Evolutionary conservation across 2,329 filamentous ascomycete species (phyloP), one percentile per base, ranked within the genome.

Genomic region (Diplodia scrobiculata): DNA sequence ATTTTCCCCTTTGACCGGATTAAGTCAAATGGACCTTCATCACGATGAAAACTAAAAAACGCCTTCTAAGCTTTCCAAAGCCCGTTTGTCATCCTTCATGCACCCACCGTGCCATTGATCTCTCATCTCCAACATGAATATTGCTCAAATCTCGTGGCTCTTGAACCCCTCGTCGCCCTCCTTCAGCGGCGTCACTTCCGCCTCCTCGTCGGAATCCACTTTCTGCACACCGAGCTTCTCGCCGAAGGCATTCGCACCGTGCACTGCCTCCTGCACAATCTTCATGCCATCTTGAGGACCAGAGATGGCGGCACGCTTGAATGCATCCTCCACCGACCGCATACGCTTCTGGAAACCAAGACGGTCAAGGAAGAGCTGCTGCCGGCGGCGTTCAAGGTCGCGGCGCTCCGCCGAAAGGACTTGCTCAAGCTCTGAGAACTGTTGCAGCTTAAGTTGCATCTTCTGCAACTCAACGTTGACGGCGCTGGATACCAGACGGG

Each of bases 391-490:
- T 79, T 99, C 95, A 25, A 99, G 84, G 78, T 99, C 95, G 68
- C 93, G 87, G 67, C 94, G 89, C 81, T 99, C 95, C 5, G 93
- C 92, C 72, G 96, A 91, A 60, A 99, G 84, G 52, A 97, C 89
- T 19, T 91, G 86, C 79, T 99, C 95, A 85, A 99, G 93, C 77
- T 99, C 95, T 72, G 91, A 90, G 79, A 99, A 99, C 77, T 98
- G 96, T 74, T 92, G 89, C 67, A 99, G 84, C 80, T 99, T 99
- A 72, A 98, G 83, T 79, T 98, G 92, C 68, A 98, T 88, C 80
- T 99, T 99, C 75, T 97, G 90, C 38, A 98, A 83, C n/a, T 91
- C 94, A 13, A 96, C 84, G 75, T 99, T 99, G 63, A 97, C 91
- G 0, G 92, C 92, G 5, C 92, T 90, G 2, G 92, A 94, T 10